Evolutionary conservation across 1,284 basidiomycete species (phyloP), one percentile per base, ranked within the genome.

Genomic region (Agaricales sp.): DNA sequence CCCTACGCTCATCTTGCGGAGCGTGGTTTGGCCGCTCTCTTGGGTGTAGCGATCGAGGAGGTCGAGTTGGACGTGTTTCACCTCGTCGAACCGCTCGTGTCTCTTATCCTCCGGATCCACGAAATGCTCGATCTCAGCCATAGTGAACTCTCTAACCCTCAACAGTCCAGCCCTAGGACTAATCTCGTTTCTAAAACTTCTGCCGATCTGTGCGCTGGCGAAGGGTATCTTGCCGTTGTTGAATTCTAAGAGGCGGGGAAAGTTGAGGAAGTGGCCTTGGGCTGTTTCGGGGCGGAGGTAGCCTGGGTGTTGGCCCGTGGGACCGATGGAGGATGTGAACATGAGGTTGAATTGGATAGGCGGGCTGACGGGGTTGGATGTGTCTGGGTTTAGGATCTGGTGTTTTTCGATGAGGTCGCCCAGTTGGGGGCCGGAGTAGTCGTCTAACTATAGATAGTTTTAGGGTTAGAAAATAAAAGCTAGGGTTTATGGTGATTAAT

Each of bases 91-190:
- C 26, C 84, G 80, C 20, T 78, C 71, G 68, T 99, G 96, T 19
- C 67, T 70, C 73, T 99, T 99, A 73, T 97, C 86, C 49, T 80
- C 75, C 4, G 95, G 96, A 71, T 99, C 95, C 58, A 99, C 95
- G 60, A 76, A 99, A 73, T 99, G 95, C 70, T 99, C 96, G 65
- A 99, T 97, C 72, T 99, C 96, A 49, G 93, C 96, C 95, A 99
- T 97, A 30, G 91, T 96, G 71, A 99, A 99, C 66, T 99, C 96
- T 56, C 95, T 87, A 39, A 99, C 96, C 56, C 96, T 92, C 47
- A 99, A 77, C 45, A 99, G 77, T 52, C 95, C 96, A 49, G 94
- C 92, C 51, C 92, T 87, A 21, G 96, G 96, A 3, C 92, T 94
- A 61, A 99, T 99, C 66, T 99, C 96, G 66, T 99, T 99, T 54